Conservation (phyloP, 352 stramenopile species). For the Thalassiosira mediterranea region DNA sequence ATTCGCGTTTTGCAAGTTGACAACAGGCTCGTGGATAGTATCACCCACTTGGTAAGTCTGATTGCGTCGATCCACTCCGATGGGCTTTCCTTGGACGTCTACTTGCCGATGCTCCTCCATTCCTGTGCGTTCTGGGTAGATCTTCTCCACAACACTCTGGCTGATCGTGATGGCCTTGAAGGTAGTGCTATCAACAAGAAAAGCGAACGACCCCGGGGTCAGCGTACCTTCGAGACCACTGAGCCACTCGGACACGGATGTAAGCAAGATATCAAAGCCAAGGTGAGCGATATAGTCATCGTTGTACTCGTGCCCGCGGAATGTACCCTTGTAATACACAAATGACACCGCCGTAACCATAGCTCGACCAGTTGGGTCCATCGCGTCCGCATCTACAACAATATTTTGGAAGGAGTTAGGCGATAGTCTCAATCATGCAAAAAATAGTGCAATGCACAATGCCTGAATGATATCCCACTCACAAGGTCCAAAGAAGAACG, state of each 20-base stretch:
- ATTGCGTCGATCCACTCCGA: conserved; percentile 33
- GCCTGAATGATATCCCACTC: too few relatives aligned
- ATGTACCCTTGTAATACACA: conserved; percentile 36
- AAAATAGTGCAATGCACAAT: too few relatives aligned
- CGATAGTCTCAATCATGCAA: too few relatives aligned
- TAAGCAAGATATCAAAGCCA: conserved; percentile 30
- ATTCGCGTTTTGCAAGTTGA: conserved; percentile 25
- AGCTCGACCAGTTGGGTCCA: too few relatives aligned
- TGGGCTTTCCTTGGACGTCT: conserved; percentile 11
- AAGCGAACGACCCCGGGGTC: conserved; percentile 18
- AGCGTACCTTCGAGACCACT: conserved; percentile 17
- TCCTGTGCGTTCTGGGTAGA: conserved; percentile 32
- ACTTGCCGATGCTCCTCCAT: conserved; percentile 24
- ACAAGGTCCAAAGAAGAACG: too few relatives aligned
- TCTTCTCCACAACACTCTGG: conserved; percentile 27
- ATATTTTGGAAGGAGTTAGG: too few relatives aligned
- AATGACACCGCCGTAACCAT: conserved; percentile 35
- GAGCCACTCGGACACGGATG: conserved; percentile 15
- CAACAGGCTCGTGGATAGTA: conserved; percentile 30
- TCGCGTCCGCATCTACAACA: too few relatives aligned
- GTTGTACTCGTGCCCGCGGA: conserved; percentile 20
- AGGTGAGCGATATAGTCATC: conserved; percentile 32
- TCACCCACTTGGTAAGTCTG: conserved; percentile 37
- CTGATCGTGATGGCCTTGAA: conserved; percentile 29
- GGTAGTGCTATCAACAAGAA: conserved; percentile 21